These are phyloP conservation scores for Colletotrichum zoysiae DNA, from an alignment of 2,329 filamentous ascomycete genomes.

Conservation along the genomic window DNA sequence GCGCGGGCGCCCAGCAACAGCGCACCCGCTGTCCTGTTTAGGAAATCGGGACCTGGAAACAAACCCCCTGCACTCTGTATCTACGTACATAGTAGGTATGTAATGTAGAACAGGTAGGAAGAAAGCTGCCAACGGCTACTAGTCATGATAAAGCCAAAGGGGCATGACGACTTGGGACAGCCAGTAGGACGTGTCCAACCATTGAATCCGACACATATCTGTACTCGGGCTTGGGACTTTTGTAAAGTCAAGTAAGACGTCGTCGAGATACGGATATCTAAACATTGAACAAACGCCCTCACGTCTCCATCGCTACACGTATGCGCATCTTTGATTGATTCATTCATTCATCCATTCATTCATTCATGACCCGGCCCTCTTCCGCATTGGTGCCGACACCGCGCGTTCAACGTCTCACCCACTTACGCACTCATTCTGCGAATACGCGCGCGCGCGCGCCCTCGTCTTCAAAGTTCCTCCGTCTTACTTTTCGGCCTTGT, in stretches of 20 bases:
- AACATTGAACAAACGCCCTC: background rate
- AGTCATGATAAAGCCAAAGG: background rate
- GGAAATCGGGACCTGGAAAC: background rate
- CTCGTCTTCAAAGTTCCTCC: background rate
- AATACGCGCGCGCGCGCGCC: too few relatives aligned
- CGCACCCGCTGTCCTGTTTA: slow-evolving; percentile 5
- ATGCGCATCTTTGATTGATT: background rate
- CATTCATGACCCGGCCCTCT: background rate
- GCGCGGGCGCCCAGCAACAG: background rate
- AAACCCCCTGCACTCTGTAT: too few relatives aligned
- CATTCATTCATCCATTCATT: too few relatives aligned
- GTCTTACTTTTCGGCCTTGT: background rate
- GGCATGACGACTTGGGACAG: background rate
- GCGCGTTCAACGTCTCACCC: background rate
- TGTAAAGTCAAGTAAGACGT: background rate
- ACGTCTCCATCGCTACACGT: background rate
- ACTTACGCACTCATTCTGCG: background rate
- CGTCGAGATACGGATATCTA: background rate
- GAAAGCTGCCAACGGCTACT: background rate
- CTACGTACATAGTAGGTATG: too few relatives aligned
- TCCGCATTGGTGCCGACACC: background rate
- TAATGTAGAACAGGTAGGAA: too few relatives aligned
- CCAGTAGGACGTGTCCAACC: background rate
- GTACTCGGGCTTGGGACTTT: background rate
- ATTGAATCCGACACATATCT: background rate